Base-by-base conservation (phyloP, 345 rosid species). In the Microcos paniculata region DNA sequence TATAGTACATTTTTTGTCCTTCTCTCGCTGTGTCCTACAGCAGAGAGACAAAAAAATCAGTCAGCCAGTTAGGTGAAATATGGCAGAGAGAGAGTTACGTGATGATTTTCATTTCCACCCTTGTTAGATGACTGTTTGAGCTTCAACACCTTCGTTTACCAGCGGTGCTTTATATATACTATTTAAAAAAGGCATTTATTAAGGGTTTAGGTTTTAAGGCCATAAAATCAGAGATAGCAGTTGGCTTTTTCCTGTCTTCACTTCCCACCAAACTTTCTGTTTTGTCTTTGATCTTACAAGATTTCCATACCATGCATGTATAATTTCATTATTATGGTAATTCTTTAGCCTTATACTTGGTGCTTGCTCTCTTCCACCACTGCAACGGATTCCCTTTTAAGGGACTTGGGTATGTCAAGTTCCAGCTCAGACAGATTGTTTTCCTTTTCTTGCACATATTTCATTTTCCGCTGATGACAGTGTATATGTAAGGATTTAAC, bases 251-350 rank as follows among this genome's bases (percentile, higher is more conserved):
- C 62, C 63, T 38, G 74, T 35, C n/a, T 71, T 71, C 6, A 49
- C 63, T 72, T 72, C 42, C 66, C 76, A 45, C 19, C 68, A 26
- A 73, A 73, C 55, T 31, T 61, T 69, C 57, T 61, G 66, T 61
- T 46, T 35, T 30, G 56, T 28, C 23, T 73, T 58, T 28, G 56
- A 72, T 58, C 8, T 72, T 28, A 51, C 30, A 19, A 49, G 59
- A 51, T 52, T 12, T 12, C 30, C 43, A 16, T 28, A 28, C 69
- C 76, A 72, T 58, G 23, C 67, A 57, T 58, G 35, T 35, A 40
- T 38, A 23, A 9, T 23, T 46, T 38, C n/a, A n/a, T n/a, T n/a
- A n/a, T n/a, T n/a, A 67, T 26, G 55, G 14, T 72, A 18, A 46
- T 42, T 72, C 49, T 72, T 18, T 67, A 33, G 18, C 43, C 67